Percentiles rank a stretch among this genome's conserved stretches.
phyloP scores from a whole-genome alignment of 2,329 filamentous ascomycete genomes.

The Dryadomyces sulphureus region DNA sequence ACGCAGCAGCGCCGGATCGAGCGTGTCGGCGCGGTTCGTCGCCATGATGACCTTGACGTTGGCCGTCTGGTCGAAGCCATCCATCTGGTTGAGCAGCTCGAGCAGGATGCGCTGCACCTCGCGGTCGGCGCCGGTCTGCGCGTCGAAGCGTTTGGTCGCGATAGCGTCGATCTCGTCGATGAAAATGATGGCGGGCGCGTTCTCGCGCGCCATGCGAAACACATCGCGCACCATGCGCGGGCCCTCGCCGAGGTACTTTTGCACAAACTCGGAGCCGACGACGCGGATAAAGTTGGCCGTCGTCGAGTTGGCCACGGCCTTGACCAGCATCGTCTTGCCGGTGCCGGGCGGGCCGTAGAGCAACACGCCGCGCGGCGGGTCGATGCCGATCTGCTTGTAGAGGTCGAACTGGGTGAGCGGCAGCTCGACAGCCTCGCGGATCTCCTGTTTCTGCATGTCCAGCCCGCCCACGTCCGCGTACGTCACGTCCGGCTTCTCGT shows the following conservation, averaged over 20 bases:
- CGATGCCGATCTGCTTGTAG: constrained; percentile 98
- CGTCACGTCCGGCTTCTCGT: constrained; percentile 96
- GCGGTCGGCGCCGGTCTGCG: constrained; percentile 92
- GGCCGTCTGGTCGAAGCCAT: constrained; percentile 95
- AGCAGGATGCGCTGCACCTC: constrained; percentile 98
- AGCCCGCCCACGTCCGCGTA: constrained; percentile 95
- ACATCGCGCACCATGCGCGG: constrained; percentile 98
- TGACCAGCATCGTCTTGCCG: constrained; percentile 94
- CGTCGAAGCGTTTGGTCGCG: constrained; percentile 97
- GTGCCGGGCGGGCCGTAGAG: constrained; percentile 93
- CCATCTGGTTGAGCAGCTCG: constrained; percentile 98
- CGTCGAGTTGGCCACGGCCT: constrained; percentile 95
- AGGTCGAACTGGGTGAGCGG: constrained; percentile 95
- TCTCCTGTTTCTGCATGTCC: constrained; percentile 99
- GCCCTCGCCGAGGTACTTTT: constrained; percentile 96
- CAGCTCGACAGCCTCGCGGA: constrained; percentile 91
- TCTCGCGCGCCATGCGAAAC: constrained; percentile 97
- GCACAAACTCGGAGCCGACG: constrained; percentile 94
- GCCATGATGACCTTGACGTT: constrained; percentile 99
- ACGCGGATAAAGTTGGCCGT: constrained; percentile 98
- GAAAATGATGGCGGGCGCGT: constrained; percentile 97
- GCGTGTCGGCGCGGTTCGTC: constrained; percentile 92
- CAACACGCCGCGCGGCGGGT: constrained; percentile 89
- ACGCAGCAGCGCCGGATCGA: constrained; percentile 86
- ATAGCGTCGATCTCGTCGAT: constrained; percentile 99